Evolutionary conservation across 129 eudicot genomes (phyloP).

Genomic region (Flaveria sonorensis): DNA sequence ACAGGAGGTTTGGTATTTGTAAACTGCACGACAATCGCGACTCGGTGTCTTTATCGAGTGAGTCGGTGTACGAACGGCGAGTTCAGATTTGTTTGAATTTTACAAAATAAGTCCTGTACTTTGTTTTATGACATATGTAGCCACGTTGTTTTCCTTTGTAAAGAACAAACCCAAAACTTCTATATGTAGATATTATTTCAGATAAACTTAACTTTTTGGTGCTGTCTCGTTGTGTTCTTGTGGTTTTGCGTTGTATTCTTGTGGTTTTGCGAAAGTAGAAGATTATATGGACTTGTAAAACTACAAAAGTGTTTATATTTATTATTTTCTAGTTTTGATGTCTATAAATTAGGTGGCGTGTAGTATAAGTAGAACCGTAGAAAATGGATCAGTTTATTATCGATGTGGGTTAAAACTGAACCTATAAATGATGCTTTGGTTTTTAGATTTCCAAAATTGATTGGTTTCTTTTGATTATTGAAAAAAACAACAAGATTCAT

Average conservation of each 20-base stretch:
- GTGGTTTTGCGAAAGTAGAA: not conserved
- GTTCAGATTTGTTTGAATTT: conserved; percentile 5
- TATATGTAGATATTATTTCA: not conserved
- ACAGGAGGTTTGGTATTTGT: conserved; percentile 21
- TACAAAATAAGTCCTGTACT: not conserved
- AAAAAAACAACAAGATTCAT: too few species aligned
- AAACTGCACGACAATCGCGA: conserved; percentile 25
- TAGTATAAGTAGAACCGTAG: too few species aligned
- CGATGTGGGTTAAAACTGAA: too few species aligned
- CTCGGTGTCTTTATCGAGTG: conserved; percentile 12
- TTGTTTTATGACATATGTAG: not conserved
- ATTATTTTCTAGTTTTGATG: too few species aligned
- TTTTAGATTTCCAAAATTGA: too few species aligned
- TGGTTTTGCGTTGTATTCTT: not conserved
- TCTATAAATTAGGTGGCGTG: too few species aligned
- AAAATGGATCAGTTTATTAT: too few species aligned
- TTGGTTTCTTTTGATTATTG: too few species aligned
- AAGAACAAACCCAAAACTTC: not conserved
- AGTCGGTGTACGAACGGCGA: conserved; percentile 22
- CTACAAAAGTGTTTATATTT: too few species aligned
- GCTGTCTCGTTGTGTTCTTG: not conserved
- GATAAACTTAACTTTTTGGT: not conserved
- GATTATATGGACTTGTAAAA: too few species aligned
- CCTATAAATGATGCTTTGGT: too few species aligned
- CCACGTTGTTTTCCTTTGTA: not conserved